These are phyloP conservation scores for Gossypioides kirkii DNA, from an alignment of 345 rosid species.

Conservation along the genomic window DNA sequence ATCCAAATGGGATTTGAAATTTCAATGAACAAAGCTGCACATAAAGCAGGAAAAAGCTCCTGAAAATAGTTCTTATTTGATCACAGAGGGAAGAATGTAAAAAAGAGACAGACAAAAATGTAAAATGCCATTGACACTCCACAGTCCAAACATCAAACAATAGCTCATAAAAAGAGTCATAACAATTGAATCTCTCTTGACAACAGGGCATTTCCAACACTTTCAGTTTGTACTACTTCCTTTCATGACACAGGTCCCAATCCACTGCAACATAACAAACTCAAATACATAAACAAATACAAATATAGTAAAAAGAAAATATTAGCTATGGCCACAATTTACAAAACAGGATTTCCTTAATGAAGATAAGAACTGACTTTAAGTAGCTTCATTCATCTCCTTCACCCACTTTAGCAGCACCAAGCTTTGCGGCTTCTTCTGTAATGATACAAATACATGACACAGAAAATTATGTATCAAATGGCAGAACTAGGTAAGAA, in stretches of 20 bases:
- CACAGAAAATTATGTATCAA: not conserved
- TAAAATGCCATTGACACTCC: slow-evolving; percentile 11
- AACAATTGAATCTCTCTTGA: slow-evolving; percentile 12
- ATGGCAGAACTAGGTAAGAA: not conserved
- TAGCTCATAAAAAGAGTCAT: slow-evolving; percentile 1
- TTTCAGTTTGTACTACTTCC: slow-evolving; percentile 5
- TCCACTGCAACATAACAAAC: not conserved
- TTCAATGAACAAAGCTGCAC: not conserved
- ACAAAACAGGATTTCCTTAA: not conserved
- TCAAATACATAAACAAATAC: not conserved
- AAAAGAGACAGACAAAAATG: not conserved
- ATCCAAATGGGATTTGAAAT: not conserved
- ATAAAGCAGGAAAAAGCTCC: not conserved
- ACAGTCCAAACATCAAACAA: slow-evolving; percentile 21
- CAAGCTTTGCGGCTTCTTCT: slow-evolving; percentile 47
- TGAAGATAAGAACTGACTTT: slow-evolving; percentile 21
- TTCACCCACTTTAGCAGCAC: slow-evolving; percentile 37
- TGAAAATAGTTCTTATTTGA: not conserved
- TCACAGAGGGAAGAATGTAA: not conserved
- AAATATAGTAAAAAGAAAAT: not conserved
- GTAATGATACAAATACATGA: slow-evolving; percentile 8
- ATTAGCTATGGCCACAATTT: not conserved
- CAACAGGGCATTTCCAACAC: slow-evolving; percentile 13
- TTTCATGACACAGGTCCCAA: not conserved
- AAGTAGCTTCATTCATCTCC: slow-evolving; percentile 29